Percentiles rank a stretch among this genome's conserved stretches.
These are phyloP conservation scores for Artomyces pyxidatus DNA, from an alignment of 768 basidiomycete species.

Conservation along the genomic window DNA sequence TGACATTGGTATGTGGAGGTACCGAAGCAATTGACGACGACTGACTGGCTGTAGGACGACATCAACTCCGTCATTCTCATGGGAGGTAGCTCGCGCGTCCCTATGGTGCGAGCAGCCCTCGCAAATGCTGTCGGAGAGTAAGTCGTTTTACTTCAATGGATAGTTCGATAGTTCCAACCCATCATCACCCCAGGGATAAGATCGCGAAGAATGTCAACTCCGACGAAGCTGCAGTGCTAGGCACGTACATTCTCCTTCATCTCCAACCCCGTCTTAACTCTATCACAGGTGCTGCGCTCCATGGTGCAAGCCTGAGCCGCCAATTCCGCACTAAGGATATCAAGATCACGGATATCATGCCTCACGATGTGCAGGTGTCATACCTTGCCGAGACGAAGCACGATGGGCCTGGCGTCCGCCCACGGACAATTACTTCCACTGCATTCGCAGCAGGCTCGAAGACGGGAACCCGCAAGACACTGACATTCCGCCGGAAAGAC, in stretches of 20 bases:
- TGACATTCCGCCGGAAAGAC: constrained; percentile 78
- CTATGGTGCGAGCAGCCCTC: constrained; percentile 85
- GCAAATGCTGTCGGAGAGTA: constrained; percentile 71
- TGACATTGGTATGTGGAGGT: constrained; percentile 48
- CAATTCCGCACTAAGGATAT: constrained; percentile 96
- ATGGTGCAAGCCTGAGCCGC: constrained; percentile 80
- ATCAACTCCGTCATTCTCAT: constrained; percentile 88
- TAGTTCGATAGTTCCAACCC: too few relatives aligned
- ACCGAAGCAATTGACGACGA: background rate
- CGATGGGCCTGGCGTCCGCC: constrained; percentile 27
- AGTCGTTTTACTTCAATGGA: too few relatives aligned
- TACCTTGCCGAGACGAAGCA: constrained; percentile 60
- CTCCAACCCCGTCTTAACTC: too few relatives aligned
- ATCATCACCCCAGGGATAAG: constrained; percentile 52
- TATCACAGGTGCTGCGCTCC: constrained; percentile 85
- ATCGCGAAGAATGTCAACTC: constrained; percentile 94
- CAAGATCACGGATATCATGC: constrained; percentile 65
- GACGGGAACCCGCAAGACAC: constrained; percentile 72
- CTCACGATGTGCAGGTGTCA: constrained; percentile 72
- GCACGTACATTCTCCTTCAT: too few relatives aligned
- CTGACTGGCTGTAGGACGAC: constrained; percentile 42
- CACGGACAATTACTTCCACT: constrained; percentile 64
- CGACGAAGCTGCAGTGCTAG: constrained; percentile 92
- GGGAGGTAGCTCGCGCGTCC: constrained; percentile 84
- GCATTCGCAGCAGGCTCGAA: constrained; percentile 78